Conservation (phyloP, 2,329 filamentous ascomycete species). For the Ceratocystis albifundus region DNA sequence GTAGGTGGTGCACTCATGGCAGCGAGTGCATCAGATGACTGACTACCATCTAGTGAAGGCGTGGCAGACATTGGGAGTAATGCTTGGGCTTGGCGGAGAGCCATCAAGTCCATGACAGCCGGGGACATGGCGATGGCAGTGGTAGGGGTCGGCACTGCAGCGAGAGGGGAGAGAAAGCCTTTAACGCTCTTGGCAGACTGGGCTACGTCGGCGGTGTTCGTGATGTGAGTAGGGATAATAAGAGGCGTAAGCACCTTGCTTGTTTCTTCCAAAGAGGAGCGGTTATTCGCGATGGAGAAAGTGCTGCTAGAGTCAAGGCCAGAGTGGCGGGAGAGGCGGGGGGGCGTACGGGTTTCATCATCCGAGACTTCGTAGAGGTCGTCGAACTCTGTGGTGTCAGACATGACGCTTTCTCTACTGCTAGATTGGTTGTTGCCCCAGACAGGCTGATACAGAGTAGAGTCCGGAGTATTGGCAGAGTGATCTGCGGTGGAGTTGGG, state of each 20-base stretch:
- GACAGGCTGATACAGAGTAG: conserved; percentile 12
- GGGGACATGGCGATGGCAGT: conserved; percentile 65
- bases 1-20: conserved; percentile 74
- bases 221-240: conserved; percentile 37
- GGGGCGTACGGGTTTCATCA: conserved; percentile 45
- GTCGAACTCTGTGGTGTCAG: conserved; percentile 64
- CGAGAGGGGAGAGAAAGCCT: conserved; percentile 38
- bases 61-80: conserved; percentile 67
- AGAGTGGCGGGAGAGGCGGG: conserved; percentile 12
- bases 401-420: conserved; percentile 49
- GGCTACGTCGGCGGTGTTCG: not conserved
- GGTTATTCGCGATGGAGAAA: not conserved
- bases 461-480: conserved; percentile 21
- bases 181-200: conserved; percentile 31
- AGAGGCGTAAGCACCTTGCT: conserved; percentile 35
- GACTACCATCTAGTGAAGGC: conserved; percentile 79
- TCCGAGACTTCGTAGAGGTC: conserved; percentile 82
- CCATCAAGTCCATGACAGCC: conserved; percentile 59
- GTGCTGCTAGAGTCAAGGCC: not conserved
- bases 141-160: conserved; percentile 52
- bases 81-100: conserved; percentile 47
- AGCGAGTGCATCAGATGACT: conserved; percentile 78
- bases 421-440: conserved; percentile 40
- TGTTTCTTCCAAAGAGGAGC: conserved; percentile 1
- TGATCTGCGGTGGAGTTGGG: not conserved